A percentile compares a stretch with the other conserved stretches of the same genome.
Conservation (phyloP, 1,284 basidiomycete genomes). For the Pseudozyma hubeiensis region DNA sequence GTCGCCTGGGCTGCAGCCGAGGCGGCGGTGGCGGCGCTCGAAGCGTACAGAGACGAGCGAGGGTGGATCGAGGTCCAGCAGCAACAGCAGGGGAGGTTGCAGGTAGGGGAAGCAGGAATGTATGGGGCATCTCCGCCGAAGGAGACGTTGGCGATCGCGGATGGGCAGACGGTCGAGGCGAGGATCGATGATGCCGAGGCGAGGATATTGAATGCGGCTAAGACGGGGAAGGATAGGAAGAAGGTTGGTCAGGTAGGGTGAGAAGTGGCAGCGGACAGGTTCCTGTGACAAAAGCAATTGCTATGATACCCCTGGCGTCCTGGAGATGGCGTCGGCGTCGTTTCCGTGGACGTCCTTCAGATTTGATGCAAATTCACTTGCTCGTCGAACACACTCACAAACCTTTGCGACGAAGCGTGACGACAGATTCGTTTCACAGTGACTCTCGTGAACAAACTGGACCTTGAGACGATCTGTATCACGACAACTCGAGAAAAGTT, state of each 20-base stretch:
- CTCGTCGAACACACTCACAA: no score
- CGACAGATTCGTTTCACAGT: no score
- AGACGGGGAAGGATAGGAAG: neutral
- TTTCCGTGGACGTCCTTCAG: no score
- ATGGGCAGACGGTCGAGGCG: neutral
- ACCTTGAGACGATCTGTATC: no score
- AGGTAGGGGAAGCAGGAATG: neutral
- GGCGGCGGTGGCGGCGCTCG: conserved; percentile 51
- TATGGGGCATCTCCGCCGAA: neutral
- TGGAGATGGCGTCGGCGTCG: no score
- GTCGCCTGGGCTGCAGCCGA: conserved; percentile 49
- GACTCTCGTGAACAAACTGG: no score
- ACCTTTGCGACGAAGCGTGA: no score
- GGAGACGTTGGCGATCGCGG: conserved; percentile 11
- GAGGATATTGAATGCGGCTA: conserved; percentile 4
- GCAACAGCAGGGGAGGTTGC: neutral
- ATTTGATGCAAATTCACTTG: no score
- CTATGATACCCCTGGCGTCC: no score
- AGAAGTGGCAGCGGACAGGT: no score
- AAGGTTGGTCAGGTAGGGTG: neutral
- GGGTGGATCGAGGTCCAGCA: conserved; percentile 28
- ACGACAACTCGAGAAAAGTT: neutral
- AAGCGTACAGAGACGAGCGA: conserved; percentile 52
- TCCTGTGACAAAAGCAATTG: no score
- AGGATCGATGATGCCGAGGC: conserved; percentile 19